These are phyloP conservation scores for Citrus unshiu DNA, from an alignment of 345 rosid species.

Conservation along the genomic window DNA sequence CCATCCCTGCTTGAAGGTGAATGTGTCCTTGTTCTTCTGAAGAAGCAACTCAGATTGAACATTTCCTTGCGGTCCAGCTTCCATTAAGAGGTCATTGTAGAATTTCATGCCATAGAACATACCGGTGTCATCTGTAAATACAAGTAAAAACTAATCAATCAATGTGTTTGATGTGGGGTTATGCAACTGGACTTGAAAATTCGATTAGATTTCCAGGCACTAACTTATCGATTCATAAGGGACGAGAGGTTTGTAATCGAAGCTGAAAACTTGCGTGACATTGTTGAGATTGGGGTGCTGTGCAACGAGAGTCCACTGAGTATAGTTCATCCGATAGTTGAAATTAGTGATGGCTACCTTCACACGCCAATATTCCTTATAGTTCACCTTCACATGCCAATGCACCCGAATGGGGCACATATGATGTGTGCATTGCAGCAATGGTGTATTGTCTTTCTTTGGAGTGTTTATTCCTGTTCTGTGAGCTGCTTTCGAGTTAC, in stretches of 20 bases:
- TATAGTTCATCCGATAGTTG: slow-evolving; percentile 56
- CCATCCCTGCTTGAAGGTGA: slow-evolving; percentile 55
- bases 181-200: neutral
- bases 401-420: slow-evolving; percentile 67
- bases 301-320: slow-evolving; percentile 58
- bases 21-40: slow-evolving; percentile 44
- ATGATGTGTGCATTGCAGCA: slow-evolving; percentile 63
- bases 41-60: slow-evolving; percentile 55
- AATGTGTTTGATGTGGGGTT: neutral
- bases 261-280: slow-evolving; percentile 61
- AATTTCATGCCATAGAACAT: slow-evolving; percentile 55
- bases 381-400: slow-evolving; percentile 63
- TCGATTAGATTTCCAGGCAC: slow-evolving; percentile 13
- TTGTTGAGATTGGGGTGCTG: slow-evolving; percentile 65
- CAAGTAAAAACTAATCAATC: slow-evolving; percentile 3
- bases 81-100: slow-evolving; percentile 53
- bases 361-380: slow-evolving; percentile 57
- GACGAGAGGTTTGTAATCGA: slow-evolving; percentile 53
- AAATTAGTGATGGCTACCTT: slow-evolving; percentile 62
- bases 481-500: slow-evolving; percentile 44
- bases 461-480: slow-evolving; percentile 47
- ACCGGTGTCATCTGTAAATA: slow-evolving; percentile 51
- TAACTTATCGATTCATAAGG: slow-evolving; percentile 50
- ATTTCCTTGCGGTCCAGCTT: slow-evolving; percentile 56
- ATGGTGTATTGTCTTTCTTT: slow-evolving; percentile 46